Evolutionary conservation across 1,284 basidiomycete genomes (phyloP).

Genomic region (Ganoderma lingzhi): DNA sequence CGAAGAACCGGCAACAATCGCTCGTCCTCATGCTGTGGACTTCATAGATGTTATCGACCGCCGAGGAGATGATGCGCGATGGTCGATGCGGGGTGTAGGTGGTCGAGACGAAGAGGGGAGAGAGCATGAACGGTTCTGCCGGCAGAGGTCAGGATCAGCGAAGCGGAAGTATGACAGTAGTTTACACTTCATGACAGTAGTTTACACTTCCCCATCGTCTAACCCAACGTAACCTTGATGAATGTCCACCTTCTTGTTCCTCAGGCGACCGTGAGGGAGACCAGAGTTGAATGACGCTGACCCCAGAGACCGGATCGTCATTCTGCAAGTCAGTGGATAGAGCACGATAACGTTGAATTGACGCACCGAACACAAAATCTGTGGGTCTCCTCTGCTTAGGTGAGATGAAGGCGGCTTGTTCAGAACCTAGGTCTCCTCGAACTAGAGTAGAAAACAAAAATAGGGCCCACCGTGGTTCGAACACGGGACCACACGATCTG

Average conservation of each 20-base stretch:
- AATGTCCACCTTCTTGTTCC: background rate
- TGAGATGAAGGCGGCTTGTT: too few species aligned
- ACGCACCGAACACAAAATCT: background rate
- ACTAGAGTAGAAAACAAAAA: background rate
- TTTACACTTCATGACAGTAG: background rate
- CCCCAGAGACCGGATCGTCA: background rate
- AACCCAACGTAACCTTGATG: background rate
- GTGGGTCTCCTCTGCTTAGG: too few species aligned
- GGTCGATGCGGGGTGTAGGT: background rate
- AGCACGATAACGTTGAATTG: background rate
- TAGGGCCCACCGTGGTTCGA: slow-evolving; percentile 9
- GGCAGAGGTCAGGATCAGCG: background rate
- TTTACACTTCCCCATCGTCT: background rate
- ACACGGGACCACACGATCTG: slow-evolving; percentile 9
- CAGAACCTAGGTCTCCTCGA: background rate
- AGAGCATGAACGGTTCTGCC: background rate
- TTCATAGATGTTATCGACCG: slow-evolving; percentile 8
- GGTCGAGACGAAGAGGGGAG: background rate
- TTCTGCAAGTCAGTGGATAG: background rate
- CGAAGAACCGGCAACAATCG: background rate
- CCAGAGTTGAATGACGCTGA: background rate
- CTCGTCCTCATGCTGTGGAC: background rate
- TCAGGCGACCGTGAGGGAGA: background rate
- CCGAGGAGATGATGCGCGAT: background rate
- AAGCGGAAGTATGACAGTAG: background rate